Evolutionary conservation across 257 asterid species (phyloP), one percentile per base, ranked within the genome.

Genomic region (Gardenia jasminoides): DNA sequence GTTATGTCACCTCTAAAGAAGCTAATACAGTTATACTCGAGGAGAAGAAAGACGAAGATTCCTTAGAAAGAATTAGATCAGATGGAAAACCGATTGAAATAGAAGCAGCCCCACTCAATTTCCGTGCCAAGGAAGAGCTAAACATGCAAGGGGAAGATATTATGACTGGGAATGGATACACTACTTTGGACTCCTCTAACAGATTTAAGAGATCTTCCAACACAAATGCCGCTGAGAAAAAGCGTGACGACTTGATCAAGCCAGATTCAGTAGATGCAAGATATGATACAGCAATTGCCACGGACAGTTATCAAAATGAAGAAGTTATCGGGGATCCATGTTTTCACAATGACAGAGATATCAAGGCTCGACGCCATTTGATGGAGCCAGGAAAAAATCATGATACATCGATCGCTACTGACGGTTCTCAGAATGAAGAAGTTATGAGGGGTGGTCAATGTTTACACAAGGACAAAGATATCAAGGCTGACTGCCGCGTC

Each of bases 1-100:
- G 67, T 31, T 30, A 20, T 54, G 31, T 33, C 28, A 11, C 3
- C 6, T 33, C 10, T 2, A 26, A 6, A 20, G 47, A 22, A 56
- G 31, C 68, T 56, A 50, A 52, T 26, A 44, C 46, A 65, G 24
- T 10, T 30, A 58, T 28, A 17, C 8, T 66, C 69, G 43, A 52
- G 20, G 30, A 74, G 70, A 74, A 67, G 48, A 47, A 26, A 26
- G 68, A 39, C 36, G 46, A 31, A 36, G 79, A 68, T 74, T 62
- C 52, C 68, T 46, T 10, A 20, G 9, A 26, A 26, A 66, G 70
- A 28, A 20, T 13, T 70, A 30, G 13, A 61, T 10, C 73, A 46
- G 52, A 67, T 52, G 67, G 36, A 48, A 47, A 30, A 33, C 17
- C 16, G 24, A 50, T 2, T 73, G 10, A 7, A 15, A 15, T 6